Percentiles rank a stretch among this genome's conserved stretches.
phyloP scores from a whole-genome alignment of 2,329 filamentous ascomycete genomes.

The Cytospora paraplurivora region DNA sequence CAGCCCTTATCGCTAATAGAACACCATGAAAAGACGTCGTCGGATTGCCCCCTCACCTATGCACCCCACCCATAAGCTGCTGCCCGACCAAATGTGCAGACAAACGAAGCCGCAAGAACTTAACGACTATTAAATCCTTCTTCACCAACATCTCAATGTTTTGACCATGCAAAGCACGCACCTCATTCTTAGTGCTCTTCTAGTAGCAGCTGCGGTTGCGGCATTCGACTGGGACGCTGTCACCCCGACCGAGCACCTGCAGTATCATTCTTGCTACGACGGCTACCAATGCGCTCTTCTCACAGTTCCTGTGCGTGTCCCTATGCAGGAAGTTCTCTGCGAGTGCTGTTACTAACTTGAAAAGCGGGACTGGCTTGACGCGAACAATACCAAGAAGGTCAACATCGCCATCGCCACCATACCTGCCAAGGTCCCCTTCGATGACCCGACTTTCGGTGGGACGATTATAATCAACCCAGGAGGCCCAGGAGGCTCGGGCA shows the following conservation, averaged over 20 bases:
- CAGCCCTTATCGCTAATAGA: no score
- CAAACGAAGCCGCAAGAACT: no score
- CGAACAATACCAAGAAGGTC: constrained; percentile 36
- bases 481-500: constrained; percentile 47
- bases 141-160: not conserved
- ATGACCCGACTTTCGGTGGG: constrained; percentile 45
- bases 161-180: not conserved
- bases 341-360: not conserved
- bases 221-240: constrained; percentile 40
- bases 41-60: no score
- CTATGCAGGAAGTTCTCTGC: not conserved
- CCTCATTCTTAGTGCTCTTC: not conserved
- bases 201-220: constrained; percentile 3
- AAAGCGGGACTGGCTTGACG: constrained; percentile 44
- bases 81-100: no score
- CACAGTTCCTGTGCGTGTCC: constrained; percentile 40
- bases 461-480: constrained; percentile 49
- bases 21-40: no score
- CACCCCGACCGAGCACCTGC: constrained; percentile 39
- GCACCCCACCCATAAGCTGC: no score
- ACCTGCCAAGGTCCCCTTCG: constrained; percentile 42
- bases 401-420: constrained; percentile 46
- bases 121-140: no score
- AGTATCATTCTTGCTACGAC: constrained; percentile 45
- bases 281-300: constrained; percentile 46